These are phyloP conservation scores for Tricholoma sp. DNA, from an alignment of 768 basidiomycete species.

Conservation along the genomic window DNA sequence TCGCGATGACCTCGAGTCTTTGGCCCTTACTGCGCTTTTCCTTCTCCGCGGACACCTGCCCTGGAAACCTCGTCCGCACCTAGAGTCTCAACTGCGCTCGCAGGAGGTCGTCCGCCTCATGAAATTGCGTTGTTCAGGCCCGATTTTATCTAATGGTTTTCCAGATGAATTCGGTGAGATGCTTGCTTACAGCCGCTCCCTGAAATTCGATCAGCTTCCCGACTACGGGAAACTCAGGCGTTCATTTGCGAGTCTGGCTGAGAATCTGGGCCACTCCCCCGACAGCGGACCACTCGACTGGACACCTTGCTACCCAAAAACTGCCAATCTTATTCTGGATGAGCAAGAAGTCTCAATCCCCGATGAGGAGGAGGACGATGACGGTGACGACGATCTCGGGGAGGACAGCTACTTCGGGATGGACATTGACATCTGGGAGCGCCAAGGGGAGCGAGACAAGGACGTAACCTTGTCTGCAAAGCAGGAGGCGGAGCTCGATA, in stretches of 20 bases:
- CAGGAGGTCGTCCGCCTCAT: constrained; percentile 13
- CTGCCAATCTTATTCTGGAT: constrained; percentile 6
- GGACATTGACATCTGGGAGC: constrained; percentile 16
- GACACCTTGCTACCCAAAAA: constrained; percentile 13
- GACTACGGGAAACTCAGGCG: constrained; percentile 12
- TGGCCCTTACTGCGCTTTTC: constrained; percentile 51
- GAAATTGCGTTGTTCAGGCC: constrained; percentile 13
- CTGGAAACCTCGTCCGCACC: constrained; percentile 23
- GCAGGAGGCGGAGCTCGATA: constrained; percentile 12
- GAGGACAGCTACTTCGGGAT: constrained; percentile 14
- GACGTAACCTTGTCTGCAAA: constrained; percentile 10
- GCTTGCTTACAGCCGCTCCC: constrained; percentile 18
- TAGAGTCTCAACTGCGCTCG: constrained; percentile 11
- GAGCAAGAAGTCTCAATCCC: constrained; percentile 10
- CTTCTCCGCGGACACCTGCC: constrained; percentile 44
- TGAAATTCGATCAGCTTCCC: constrained; percentile 19
- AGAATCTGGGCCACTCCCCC: constrained; percentile 9
- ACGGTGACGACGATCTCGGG: constrained; percentile 9
- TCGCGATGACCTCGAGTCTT: constrained; percentile 53
- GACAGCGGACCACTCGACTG: constrained; percentile 16
- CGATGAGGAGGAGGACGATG: constrained; percentile 11
- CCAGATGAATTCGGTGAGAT: constrained; percentile 18
- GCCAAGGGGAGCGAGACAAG: constrained; percentile 14
- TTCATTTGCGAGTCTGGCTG: constrained; percentile 12
- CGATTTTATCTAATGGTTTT: constrained; percentile 14